Evolutionary conservation across 331 rosid species (phyloP).

Genomic region (Quercus lobata): DNA sequence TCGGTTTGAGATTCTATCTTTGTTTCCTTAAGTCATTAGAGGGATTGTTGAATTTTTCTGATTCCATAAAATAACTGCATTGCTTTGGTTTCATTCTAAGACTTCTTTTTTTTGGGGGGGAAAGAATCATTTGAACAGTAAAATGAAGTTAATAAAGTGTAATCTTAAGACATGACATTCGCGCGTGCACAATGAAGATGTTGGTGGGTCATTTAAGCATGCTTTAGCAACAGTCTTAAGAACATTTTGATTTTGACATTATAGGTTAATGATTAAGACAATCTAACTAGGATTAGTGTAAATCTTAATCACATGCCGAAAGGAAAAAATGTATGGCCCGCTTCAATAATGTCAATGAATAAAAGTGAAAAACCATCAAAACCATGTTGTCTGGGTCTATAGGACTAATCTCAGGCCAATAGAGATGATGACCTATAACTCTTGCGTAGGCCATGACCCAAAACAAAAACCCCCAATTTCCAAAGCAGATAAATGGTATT

Average conservation of each 20-base stretch:
- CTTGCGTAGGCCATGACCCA: not conserved
- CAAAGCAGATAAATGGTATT: not conserved
- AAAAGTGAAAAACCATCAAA: not conserved
- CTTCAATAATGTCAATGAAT: not conserved
- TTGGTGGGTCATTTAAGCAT: constrained; percentile 47
- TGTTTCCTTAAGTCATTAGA: too few relatives aligned
- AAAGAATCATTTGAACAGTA: too few relatives aligned
- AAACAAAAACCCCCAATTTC: not conserved
- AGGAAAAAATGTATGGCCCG: constrained; percentile 9
- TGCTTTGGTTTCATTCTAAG: constrained; percentile 48
- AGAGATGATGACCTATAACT: not conserved
- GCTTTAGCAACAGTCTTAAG: constrained; percentile 35
- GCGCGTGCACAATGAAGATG: constrained; percentile 49
- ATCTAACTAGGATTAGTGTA: constrained; percentile 28
- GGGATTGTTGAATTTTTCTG: constrained; percentile 19
- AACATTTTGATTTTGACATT: constrained; percentile 59
- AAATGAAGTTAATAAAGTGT: constrained; percentile 27
- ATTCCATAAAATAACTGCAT: constrained; percentile 24
- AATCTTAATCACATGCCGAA: constrained; percentile 34
- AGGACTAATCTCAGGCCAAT: not conserved
- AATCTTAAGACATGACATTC: constrained; percentile 46
- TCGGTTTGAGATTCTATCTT: too few relatives aligned
- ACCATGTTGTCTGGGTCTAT: not conserved
- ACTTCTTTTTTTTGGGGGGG: not conserved
- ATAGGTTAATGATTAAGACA: constrained; percentile 36